Percentiles rank a stretch among this genome's conserved stretches.
Evolutionary conservation across 2,329 filamentous ascomycete species (phyloP).

Genomic region (Pyrenophora seminiperda): DNA sequence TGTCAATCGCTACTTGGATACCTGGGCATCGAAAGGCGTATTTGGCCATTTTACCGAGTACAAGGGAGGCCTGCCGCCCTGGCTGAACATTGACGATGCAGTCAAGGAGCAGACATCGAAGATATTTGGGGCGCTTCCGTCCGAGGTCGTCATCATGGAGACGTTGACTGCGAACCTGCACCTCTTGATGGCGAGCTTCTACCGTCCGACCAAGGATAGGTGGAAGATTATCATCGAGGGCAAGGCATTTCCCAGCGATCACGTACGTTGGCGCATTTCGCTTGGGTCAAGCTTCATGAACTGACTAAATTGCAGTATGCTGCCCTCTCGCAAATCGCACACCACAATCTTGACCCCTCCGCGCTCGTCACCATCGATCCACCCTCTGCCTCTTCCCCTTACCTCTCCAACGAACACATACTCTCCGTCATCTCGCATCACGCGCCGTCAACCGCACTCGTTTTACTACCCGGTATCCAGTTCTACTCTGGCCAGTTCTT

Average conservation of each 20-base stretch:
- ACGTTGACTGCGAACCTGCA: conserved; percentile 83
- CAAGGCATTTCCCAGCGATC: conserved; percentile 87
- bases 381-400: conserved; percentile 58
- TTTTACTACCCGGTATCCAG: conserved; percentile 85
- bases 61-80: conserved; percentile 70
- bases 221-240: conserved; percentile 89
- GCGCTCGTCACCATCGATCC: conserved; percentile 75
- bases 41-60: conserved; percentile 79
- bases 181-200: conserved; percentile 83
- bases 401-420: conserved; percentile 73
- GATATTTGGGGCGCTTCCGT: conserved; percentile 73
- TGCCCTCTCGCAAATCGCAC: conserved; percentile 78
- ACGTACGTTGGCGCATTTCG: conserved; percentile 54
- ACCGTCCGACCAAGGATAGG: conserved; percentile 66
- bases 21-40: conserved; percentile 84
- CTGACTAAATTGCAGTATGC: conserved; percentile 64
- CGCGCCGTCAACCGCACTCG: conserved; percentile 71
- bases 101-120: conserved; percentile 72
- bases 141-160: conserved; percentile 87
- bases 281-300: not conserved
- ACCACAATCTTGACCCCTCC: conserved; percentile 67
- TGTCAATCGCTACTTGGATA: conserved; percentile 74
- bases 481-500: conserved; percentile 92
- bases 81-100: conserved; percentile 79
- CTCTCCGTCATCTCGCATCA: conserved; percentile 75